phyloP scores from a whole-genome alignment of 2,329 filamentous ascomycete species.

The Colletotrichum costaricense region DNA sequence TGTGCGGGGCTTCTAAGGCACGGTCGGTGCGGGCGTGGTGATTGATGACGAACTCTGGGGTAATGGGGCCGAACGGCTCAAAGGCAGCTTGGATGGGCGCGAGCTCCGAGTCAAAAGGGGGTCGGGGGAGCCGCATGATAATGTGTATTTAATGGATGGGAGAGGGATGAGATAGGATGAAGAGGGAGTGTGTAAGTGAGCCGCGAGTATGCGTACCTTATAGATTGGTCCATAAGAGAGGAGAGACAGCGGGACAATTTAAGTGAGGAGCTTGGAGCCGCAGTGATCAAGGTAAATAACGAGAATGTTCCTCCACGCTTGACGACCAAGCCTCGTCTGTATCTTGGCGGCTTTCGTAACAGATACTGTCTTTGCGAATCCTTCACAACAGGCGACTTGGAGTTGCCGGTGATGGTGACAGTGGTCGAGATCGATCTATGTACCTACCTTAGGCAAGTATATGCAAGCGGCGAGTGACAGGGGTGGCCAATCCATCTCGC shows the following conservation, averaged over 20 bases:
- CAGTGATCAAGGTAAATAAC: neutral
- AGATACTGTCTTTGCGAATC: neutral
- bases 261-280: neutral
- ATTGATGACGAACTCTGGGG: constrained; percentile 34
- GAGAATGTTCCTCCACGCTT: neutral
- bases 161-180: neutral
- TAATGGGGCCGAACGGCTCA: constrained; percentile 28
- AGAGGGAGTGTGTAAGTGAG: neutral
- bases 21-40: constrained; percentile 33
- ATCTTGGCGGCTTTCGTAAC: neutral
- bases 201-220: neutral
- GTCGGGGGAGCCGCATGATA: constrained; percentile 28
- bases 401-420: neutral
- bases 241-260: neutral
- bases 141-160: neutral
- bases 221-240: neutral
- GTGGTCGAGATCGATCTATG: neutral
- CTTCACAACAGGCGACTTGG: neutral
- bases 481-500: neutral
- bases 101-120: constrained; percentile 39
- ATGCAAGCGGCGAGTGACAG: neutral
- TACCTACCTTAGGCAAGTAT: neutral
- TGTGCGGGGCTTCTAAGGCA: neutral
- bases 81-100: constrained; percentile 35
- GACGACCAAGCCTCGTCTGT: neutral